phyloP scores from a whole-genome alignment of 495 filamentous ascomycete genomes.

The Hyaloscypha hepaticicola region DNA sequence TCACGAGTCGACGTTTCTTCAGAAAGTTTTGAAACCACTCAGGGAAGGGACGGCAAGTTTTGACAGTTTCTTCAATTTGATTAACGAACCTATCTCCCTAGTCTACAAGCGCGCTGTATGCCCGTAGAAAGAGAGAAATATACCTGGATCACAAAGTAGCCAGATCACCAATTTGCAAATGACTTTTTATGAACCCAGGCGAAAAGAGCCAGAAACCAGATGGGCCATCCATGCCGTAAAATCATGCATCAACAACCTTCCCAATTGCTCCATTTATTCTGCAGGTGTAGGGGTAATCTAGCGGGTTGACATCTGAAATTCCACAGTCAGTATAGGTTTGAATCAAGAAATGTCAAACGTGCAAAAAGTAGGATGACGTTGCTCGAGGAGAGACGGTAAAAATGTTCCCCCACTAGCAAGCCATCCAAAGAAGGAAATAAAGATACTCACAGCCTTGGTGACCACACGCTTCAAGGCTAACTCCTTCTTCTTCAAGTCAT shows the following conservation, averaged over 20 bases:
- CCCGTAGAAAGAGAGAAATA: constrained; percentile 29
- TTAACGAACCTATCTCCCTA: constrained; percentile 30
- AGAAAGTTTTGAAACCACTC: background rate
- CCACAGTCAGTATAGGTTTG: too few species aligned
- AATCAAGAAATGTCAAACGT: too few species aligned
- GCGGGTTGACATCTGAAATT: constrained; percentile 20
- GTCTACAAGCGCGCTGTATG: constrained; percentile 36
- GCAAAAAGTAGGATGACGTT: too few species aligned
- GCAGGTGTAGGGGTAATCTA: constrained; percentile 10
- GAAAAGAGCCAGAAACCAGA: constrained; percentile 33
- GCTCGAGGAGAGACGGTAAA: too few species aligned
- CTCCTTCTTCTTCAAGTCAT: constrained; percentile 99
- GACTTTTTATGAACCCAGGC: constrained; percentile 32
- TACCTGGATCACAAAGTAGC: constrained; percentile 23
- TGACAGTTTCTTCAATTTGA: constrained; percentile 31
- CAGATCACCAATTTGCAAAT: constrained; percentile 27
- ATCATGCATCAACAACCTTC: constrained; percentile 31
- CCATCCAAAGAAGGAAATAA: too few species aligned
- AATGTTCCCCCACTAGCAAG: too few species aligned
- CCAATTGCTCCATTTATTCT: constrained; percentile 25
- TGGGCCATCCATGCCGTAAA: constrained; percentile 34
- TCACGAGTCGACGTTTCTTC: background rate
- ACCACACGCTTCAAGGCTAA: constrained; percentile 95
- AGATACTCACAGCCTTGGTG: constrained; percentile 96
- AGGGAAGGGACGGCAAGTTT: background rate